Evolutionary conservation across 768 basidiomycete genomes (phyloP).

Genomic region (Agaricus bisporus): DNA sequence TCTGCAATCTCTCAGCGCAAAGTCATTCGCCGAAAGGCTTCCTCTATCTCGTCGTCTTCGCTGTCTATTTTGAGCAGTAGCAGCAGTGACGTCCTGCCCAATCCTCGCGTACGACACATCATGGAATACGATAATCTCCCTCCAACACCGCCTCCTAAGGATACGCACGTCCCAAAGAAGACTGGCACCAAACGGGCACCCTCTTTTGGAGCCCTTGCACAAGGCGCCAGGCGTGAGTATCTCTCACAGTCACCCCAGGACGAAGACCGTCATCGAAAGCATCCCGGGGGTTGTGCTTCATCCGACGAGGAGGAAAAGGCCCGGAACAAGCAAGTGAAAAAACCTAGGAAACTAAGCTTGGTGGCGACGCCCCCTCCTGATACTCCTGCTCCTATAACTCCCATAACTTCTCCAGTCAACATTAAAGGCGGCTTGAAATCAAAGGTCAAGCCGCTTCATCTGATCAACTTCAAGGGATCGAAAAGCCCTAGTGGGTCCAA

Average conservation of each 20-base stretch:
- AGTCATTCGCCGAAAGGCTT: constrained; percentile 38
- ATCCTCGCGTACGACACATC: constrained; percentile 48
- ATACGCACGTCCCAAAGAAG: constrained; percentile 15
- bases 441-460: constrained; percentile 4
- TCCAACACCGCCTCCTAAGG: constrained; percentile 28
- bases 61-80: constrained; percentile 33
- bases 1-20: constrained; percentile 32
- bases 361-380: constrained; percentile 11
- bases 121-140: constrained; percentile 43
- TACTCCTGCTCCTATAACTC: constrained; percentile 14
- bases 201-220: constrained; percentile 42
- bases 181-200: constrained; percentile 50
- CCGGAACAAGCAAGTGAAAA: constrained; percentile 57
- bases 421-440: constrained; percentile 11
- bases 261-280: constrained; percentile 25
- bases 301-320: constrained; percentile 75
- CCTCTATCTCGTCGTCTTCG: constrained; percentile 40
- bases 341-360: constrained; percentile 34
- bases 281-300: constrained; percentile 40
- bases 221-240: constrained; percentile 20
- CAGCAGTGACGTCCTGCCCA: constrained; percentile 28
- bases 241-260: constrained; percentile 8
- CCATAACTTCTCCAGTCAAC: constrained; percentile 14
- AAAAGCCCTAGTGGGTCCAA: constrained; percentile 18
- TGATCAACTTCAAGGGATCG: constrained; percentile 17